Percentiles rank a stretch among this genome's conserved stretches.
Evolutionary conservation across 306 rosid species (phyloP).

Genomic region (Alnus glutinosa): DNA sequence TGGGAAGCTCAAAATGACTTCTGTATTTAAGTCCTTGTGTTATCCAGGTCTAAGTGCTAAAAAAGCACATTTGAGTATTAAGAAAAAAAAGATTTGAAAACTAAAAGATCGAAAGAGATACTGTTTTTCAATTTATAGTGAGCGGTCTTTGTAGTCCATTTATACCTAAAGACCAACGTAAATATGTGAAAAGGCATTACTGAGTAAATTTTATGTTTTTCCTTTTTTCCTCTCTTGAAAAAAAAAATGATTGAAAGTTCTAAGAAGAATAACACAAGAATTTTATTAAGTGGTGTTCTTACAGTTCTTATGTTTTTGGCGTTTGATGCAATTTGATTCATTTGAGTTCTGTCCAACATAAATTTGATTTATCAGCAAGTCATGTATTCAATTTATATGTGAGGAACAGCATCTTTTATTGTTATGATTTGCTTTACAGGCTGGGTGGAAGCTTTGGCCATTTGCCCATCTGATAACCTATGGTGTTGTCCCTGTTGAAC

Average conservation of each 20-base stretch:
- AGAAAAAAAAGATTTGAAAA: background rate
- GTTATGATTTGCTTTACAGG: conserved; percentile 49
- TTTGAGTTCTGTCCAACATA: background rate
- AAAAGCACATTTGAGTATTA: background rate
- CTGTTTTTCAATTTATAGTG: background rate
- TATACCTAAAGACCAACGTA: background rate
- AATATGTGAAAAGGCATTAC: background rate
- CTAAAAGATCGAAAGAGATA: background rate
- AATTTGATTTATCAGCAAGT: background rate
- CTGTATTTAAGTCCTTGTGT: background rate
- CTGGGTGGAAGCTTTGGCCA: conserved; percentile 99
- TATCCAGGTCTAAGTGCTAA: background rate
- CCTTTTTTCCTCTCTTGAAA: background rate
- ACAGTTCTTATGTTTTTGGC: background rate
- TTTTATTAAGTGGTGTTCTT: background rate
- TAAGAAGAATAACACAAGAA: background rate
- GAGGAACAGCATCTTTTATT: background rate
- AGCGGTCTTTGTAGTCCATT: background rate
- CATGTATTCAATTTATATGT: conserved; percentile 1
- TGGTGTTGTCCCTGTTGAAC: conserved; percentile 87
- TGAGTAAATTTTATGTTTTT: background rate
- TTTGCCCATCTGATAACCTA: conserved; percentile 97
- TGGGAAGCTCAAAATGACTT: background rate
- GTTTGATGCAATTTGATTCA: background rate
- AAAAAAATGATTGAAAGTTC: background rate